These are phyloP conservation scores for Cadophora luteo-olivacea DNA, from an alignment of 2,329 filamentous ascomycete species.

Conservation along the genomic window DNA sequence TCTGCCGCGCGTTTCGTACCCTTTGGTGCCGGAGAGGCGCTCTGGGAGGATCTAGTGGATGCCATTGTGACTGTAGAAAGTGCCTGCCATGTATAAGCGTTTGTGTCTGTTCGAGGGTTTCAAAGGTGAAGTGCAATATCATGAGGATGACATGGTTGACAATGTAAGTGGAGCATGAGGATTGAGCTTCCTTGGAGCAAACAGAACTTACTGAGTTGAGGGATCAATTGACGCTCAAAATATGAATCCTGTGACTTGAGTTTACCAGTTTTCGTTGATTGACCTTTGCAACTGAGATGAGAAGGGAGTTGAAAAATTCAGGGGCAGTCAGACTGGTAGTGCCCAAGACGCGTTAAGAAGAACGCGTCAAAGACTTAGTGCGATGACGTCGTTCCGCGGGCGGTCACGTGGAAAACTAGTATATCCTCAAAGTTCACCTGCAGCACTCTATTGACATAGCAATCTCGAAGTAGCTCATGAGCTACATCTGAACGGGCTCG, in stretches of 20 bases:
- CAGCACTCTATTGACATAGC: neutral
- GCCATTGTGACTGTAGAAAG: neutral
- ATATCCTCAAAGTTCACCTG: neutral
- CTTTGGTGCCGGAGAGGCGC: neutral
- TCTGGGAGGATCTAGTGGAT: slow-evolving; percentile 9
- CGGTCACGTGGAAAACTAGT: slow-evolving; percentile 8
- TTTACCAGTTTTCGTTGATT: neutral
- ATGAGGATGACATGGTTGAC: neutral
- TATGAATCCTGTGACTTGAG: neutral
- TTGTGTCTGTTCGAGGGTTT: neutral
- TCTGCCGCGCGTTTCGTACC: slow-evolving; percentile 12
- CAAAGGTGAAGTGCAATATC: neutral
- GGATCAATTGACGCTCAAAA: neutral
- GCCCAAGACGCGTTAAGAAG: slow-evolving; percentile 14
- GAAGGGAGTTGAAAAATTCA: neutral
- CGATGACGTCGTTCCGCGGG: slow-evolving; percentile 13
- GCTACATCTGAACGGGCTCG: neutral
- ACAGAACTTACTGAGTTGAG: neutral
- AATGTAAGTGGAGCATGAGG: neutral
- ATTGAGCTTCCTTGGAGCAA: too few relatives aligned
- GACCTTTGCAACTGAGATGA: neutral
- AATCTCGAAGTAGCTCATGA: neutral
- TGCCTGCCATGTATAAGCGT: neutral
- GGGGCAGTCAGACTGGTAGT: neutral
- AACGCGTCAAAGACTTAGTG: neutral